Conservation (phyloP, 2,329 filamentous ascomycete genomes). For the Lasiodiplodia citricola region DNA sequence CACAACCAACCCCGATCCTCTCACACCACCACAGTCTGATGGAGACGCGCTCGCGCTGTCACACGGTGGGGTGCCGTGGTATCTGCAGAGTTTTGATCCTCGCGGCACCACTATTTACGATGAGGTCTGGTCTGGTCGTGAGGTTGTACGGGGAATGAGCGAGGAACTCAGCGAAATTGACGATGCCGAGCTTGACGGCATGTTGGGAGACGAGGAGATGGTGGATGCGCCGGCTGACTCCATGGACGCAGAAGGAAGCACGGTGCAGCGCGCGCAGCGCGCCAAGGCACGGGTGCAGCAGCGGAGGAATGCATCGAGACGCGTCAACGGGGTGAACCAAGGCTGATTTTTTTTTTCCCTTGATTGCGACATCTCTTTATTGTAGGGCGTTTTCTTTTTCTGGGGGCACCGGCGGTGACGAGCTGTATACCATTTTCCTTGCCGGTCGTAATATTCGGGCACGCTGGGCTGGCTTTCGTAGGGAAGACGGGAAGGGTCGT, state of each 20-base stretch:
- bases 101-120: slow-evolving; percentile 77
- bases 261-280: slow-evolving; percentile 3
- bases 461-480: slow-evolving; percentile 7
- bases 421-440: slow-evolving; percentile 28
- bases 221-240: slow-evolving; percentile 30
- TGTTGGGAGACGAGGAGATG: slow-evolving; percentile 38
- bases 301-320: slow-evolving; percentile 36
- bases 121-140: slow-evolving; percentile 74
- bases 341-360: background rate
- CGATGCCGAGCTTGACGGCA: slow-evolving; percentile 81
- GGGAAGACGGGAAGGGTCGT: background rate
- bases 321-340: slow-evolving; percentile 29
- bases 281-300: slow-evolving; percentile 38
- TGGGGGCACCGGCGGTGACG: slow-evolving; percentile 8
- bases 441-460: slow-evolving; percentile 17
- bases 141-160: slow-evolving; percentile 74
- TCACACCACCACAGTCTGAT: slow-evolving; percentile 68
- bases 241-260: slow-evolving; percentile 31
- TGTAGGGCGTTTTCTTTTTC: background rate
- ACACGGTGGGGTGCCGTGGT: slow-evolving; percentile 83
- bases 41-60: slow-evolving; percentile 55
- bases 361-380: background rate
- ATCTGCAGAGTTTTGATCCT: slow-evolving; percentile 80
- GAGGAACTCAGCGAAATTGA: slow-evolving; percentile 92
- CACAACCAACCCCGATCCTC: slow-evolving; percentile 55